A percentile compares a stretch with the other conserved stretches of the same genome.
Conservation (phyloP, 2,329 filamentous ascomycete genomes). For the Curvularia lunata region DNA sequence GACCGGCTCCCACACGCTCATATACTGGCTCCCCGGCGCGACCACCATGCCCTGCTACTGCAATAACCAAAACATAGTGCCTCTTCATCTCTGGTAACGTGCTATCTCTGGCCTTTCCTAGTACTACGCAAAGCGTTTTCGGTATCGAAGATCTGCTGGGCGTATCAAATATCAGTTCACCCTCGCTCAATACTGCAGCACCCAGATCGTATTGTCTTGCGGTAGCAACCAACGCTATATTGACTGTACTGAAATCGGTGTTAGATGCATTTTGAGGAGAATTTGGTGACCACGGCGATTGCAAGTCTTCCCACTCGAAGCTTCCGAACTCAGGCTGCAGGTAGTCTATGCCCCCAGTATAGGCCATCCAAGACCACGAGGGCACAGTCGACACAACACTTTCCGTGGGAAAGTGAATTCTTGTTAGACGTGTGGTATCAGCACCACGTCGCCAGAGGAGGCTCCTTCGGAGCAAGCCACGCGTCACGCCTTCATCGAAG, state of each 20-base stretch:
- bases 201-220: conserved; percentile 2
- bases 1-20: conserved; percentile 1
- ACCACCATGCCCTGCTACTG: background rate
- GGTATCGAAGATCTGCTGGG: conserved; percentile 2
- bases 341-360: conserved; percentile 26
- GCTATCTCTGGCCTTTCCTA: conserved; percentile 6
- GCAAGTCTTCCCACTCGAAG: conserved; percentile 22
- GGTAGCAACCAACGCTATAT: conserved; percentile 1
- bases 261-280: background rate
- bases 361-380: conserved; percentile 28
- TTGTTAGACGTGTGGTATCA: background rate
- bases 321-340: conserved; percentile 10
- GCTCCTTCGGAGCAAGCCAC: conserved; percentile 18
- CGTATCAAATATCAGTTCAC: conserved; percentile 1
- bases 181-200: background rate
- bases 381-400: conserved; percentile 3
- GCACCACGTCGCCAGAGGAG: conserved; percentile 14
- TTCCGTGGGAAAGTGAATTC: conserved; percentile 9
- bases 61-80: conserved; percentile 5
- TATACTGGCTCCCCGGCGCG: background rate
- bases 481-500: conserved; percentile 27
- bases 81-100: background rate
- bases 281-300: background rate
- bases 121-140: background rate
- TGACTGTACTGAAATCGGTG: background rate